These are phyloP conservation scores for Lachnum nothofagi DNA, from an alignment of 2,329 filamentous ascomycete genomes.

Conservation along the genomic window DNA sequence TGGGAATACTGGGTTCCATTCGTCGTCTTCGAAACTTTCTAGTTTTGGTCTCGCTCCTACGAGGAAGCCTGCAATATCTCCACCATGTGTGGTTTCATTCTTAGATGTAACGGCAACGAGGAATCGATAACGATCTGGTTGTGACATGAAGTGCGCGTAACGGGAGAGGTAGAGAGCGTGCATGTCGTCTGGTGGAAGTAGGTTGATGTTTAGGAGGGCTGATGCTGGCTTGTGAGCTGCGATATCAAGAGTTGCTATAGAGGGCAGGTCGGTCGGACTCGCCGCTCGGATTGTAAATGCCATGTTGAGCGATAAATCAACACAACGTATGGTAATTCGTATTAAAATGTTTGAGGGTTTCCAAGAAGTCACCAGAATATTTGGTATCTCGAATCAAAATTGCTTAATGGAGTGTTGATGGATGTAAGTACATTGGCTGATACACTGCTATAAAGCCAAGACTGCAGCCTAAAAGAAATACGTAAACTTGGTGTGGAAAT, in stretches of 20 bases:
- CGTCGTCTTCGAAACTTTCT: conserved; percentile 2
- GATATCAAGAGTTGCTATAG: conserved; percentile 8
- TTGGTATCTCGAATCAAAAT: conserved; percentile 3
- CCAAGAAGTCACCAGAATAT: conserved; percentile 1
- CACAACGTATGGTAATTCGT: conserved; percentile 2
- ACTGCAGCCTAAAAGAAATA: conserved; percentile 5
- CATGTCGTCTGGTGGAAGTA: conserved; percentile 8
- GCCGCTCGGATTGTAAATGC: conserved; percentile 5
- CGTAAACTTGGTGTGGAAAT: not conserved
- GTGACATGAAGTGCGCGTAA: conserved; percentile 1
- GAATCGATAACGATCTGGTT: conserved; percentile 4
- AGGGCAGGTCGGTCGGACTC: conserved; percentile 1
- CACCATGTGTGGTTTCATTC: conserved; percentile 3
- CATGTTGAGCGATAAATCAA: conserved; percentile 4
- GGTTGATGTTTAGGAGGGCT: conserved; percentile 5
- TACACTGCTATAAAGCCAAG: not conserved
- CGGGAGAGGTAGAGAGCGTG: conserved; percentile 5
- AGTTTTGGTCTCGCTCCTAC: conserved; percentile 3
- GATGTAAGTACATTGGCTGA: not conserved
- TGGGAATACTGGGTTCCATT: conserved; percentile 2
- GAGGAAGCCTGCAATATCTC: conserved; percentile 7
- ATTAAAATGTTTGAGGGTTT: conserved; percentile 1
- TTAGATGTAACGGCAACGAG: conserved; percentile 8
- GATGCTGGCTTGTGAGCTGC: conserved; percentile 5
- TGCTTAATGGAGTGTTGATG: conserved; percentile 3